These are phyloP conservation scores for Daedalea quercina DNA, from an alignment of 768 basidiomycete species.

Conservation along the genomic window DNA sequence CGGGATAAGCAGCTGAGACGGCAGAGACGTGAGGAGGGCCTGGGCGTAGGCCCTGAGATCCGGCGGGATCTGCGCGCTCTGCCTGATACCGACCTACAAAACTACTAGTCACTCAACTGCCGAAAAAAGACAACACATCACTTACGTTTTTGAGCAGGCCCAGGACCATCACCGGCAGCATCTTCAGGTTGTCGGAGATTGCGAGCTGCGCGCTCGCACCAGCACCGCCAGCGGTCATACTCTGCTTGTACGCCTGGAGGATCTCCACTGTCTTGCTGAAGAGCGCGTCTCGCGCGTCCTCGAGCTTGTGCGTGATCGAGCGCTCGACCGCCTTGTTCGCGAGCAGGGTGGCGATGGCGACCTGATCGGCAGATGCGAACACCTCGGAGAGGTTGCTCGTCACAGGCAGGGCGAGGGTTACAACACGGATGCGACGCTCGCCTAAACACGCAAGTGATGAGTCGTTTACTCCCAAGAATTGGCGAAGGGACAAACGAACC, in stretches of 20 bases:
- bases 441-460: constrained; percentile 22
- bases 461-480: not conserved
- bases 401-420: constrained; percentile 54
- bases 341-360: constrained; percentile 46
- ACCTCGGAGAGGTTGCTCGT: constrained; percentile 49
- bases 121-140: constrained; percentile 1
- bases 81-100: constrained; percentile 80
- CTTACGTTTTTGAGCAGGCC: constrained; percentile 91
- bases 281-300: constrained; percentile 51
- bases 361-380: constrained; percentile 50
- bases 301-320: constrained; percentile 43
- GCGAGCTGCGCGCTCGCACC: constrained; percentile 94
- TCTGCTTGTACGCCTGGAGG: constrained; percentile 67
- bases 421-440: constrained; percentile 54
- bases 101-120: not conserved
- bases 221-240: constrained; percentile 90
- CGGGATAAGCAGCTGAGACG: constrained; percentile 85
- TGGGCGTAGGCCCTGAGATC: constrained; percentile 96
- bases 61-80: constrained; percentile 95
- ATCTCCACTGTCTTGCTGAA: constrained; percentile 50
- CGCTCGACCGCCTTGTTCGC: constrained; percentile 58
- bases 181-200: constrained; percentile 89
- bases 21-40: constrained; percentile 82
- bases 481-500: constrained; percentile 33
- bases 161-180: constrained; percentile 85